Percentiles rank a stretch among this genome's conserved stretches.
These are phyloP conservation scores for Diaporthe australafricana DNA, from an alignment of 2,329 filamentous ascomycete genomes.

Conservation along the genomic window DNA sequence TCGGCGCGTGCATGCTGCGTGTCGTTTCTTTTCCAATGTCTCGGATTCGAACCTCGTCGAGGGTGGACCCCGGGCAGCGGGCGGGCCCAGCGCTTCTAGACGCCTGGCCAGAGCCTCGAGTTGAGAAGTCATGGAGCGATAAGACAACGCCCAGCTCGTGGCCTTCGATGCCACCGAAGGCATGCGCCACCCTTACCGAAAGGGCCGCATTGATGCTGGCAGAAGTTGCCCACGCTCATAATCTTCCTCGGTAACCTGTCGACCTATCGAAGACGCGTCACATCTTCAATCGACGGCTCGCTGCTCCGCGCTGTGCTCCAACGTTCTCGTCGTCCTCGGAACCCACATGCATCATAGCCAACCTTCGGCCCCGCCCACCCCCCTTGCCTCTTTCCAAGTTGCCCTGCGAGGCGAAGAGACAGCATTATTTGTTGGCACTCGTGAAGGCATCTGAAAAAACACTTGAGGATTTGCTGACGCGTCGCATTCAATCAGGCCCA, in stretches of 20 bases:
- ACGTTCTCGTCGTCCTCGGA: not conserved
- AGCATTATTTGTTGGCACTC: not conserved
- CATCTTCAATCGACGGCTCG: not conserved
- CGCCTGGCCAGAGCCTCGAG: conserved; percentile 1
- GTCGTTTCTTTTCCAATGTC: conserved; percentile 26
- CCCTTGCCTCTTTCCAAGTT: not conserved
- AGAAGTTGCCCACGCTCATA: not conserved
- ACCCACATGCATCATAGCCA: not conserved
- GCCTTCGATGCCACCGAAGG: not conserved
- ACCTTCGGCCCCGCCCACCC: not conserved
- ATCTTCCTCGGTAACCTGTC: not conserved
- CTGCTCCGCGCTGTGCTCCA: not conserved
- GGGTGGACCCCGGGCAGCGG: conserved; percentile 15
- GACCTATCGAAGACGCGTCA: not conserved
- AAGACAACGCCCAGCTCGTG: not conserved
- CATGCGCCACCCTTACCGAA: not conserved
- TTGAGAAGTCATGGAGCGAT: not conserved
- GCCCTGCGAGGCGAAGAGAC: not conserved
- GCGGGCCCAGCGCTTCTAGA: conserved; percentile 18
- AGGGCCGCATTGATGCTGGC: not conserved
- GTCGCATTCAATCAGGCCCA: conserved; percentile 28
- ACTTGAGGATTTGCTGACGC: conserved; percentile 31
- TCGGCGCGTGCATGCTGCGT: conserved; percentile 20
- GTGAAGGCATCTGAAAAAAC: not conserved
- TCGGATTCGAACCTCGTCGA: conserved; percentile 30